Evolutionary conservation across 2,329 filamentous ascomycete genomes (phyloP), one percentile per base, ranked within the genome.

Genomic region (Cytospora leucostoma): DNA sequence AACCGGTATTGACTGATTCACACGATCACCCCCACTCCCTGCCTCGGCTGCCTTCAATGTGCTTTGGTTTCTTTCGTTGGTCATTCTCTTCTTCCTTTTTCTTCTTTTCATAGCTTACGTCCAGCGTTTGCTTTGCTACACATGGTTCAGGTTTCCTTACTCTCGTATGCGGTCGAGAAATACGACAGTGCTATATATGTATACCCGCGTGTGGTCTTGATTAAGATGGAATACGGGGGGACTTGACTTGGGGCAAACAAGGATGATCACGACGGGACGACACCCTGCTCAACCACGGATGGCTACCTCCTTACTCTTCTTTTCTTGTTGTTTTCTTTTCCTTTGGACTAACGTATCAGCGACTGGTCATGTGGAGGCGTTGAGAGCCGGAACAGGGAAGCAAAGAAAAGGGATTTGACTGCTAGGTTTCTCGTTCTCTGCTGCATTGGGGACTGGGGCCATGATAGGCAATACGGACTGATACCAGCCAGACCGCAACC

Each of bases 401-500:
- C 34, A 33, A 34, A 37, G 21, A 55, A 37, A 47, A 7, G 40
- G 21, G n/a, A 19, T 10, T 13, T 47, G 6, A n/a, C 21, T 15
- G 2, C 33, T 19, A 10, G 7, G 8, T n/a, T 12, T 38, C 27
- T 33, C 40, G 40, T 55, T 55, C 49, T 13, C 52, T 21, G 52
- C 33, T 15, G 53, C 35, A 17, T 19, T 52, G 19, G 19, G 44
- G 12, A 6, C 3, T 10, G 44, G n/a, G 44, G n/a, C n/a, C 2
- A 21, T n/a, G n/a, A n/a, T 12, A 19, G 44, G 44, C 44, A 12
- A 10, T 37, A 32, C 19, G 33, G n/a, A 34, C 38, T 50, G 38
- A 50, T 53, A 33, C 12, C 21, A 37, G 37, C 40, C 59, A 61
- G 52, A 21, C 50, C 35, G 58, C 38, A 37, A 40, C 47, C 32